Evolutionary conservation across 306 rosid genomes (phyloP), one percentile per base, ranked within the genome.

Genomic region (Citrullus mucosospermus): DNA sequence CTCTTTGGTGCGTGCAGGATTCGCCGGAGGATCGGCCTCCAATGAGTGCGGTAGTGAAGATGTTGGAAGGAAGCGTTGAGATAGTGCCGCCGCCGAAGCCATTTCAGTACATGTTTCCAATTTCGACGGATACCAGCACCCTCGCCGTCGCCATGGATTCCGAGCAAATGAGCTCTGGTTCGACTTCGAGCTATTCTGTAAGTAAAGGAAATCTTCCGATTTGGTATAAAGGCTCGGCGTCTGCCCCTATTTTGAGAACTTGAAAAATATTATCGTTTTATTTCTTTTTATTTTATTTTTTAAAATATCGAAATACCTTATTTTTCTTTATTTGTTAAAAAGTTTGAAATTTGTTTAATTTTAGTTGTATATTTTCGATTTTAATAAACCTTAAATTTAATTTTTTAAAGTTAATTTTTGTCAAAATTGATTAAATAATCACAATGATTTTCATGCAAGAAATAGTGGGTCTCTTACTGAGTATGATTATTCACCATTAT

Each of bases 51-150:
- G 88, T 85, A 65, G 90, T 80, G 72, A 84, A 84, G 75, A 84
- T 87, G 90, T 75, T 89, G 81, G 92, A 90, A 83, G 90, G 96
- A 46, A 76, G 79, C 28, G 12, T 44, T 3, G 89, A 88, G 44
- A 75, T 88, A 82, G 80, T 86, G 10, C 76, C 75, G 20, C 85
- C 84, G 46, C 38, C 69, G 16, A 80, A 88, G 62, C 91, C 89
- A 5, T 90, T 76, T 44, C 43, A 76, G 34, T 57, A 76, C 41
- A 39, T 76, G 55, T 58, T 10, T 60, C 63, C 55, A 28, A 56
- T 30, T 54, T 54, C 50, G 6, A 32, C 78, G 14, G 74, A 39
- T 18, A 10, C 8, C 51, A 67, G 74, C 74, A 17, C 69, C 55
- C 18, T 51, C 55, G 15, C 74, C 53, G 48, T 18, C 32, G 32